Conservation (phyloP, 441 rosid species). For the Croton setiger region DNA sequence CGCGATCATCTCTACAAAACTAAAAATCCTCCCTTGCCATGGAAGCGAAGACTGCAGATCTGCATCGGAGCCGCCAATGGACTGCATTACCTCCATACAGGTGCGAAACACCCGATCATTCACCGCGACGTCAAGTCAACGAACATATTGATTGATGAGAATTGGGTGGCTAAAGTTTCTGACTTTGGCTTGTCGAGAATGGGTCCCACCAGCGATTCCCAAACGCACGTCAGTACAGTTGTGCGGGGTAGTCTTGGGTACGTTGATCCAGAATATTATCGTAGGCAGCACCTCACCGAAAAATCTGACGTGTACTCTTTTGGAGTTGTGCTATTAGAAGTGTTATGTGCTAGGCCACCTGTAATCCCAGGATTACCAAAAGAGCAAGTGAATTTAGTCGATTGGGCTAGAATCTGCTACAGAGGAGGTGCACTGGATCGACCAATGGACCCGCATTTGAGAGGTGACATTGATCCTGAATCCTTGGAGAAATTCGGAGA, state of each 20-base stretch:
- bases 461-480: slow-evolving; percentile 17
- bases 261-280: slow-evolving; percentile 38
- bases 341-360: slow-evolving; percentile 31
- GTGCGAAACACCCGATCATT: slow-evolving; percentile 30
- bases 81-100: slow-evolving; percentile 29
- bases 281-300: slow-evolving; percentile 33
- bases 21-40: slow-evolving; percentile 26
- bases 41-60: slow-evolving; percentile 37
- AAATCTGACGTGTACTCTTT: slow-evolving; percentile 48
- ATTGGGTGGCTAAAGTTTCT: slow-evolving; percentile 40
- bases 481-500: slow-evolving; percentile 31
- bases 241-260: slow-evolving; percentile 38
- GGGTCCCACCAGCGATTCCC: too few relatives aligned
- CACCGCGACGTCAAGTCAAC: slow-evolving; percentile 41
- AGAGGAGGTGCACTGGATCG: slow-evolving; percentile 20
- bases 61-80: slow-evolving; percentile 37
- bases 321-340: slow-evolving; percentile 38
- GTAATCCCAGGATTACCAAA: slow-evolving; percentile 19
- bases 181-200: slow-evolving; percentile 35
- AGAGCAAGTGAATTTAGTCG: slow-evolving; percentile 27
- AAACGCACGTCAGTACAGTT: slow-evolving; percentile 28
- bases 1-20: slow-evolving; percentile 29
- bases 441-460: slow-evolving; percentile 32
- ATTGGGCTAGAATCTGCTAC: slow-evolving; percentile 28
- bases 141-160: slow-evolving; percentile 33